phyloP scores from a whole-genome alignment of 768 basidiomycete species.

The Phylloporus arenicola region DNA sequence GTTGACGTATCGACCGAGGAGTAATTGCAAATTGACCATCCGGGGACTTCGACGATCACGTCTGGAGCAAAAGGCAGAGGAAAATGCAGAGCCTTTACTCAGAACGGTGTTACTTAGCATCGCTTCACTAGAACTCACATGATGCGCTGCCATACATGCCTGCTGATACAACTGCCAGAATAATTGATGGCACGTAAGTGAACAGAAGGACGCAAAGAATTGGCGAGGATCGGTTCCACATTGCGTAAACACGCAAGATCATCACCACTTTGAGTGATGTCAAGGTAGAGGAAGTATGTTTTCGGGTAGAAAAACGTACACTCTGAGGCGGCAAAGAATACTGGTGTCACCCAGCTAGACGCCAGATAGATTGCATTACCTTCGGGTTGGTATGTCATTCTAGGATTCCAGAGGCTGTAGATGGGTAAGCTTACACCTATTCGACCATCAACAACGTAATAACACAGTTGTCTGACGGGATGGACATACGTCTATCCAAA shows the following conservation, averaged over 20 bases:
- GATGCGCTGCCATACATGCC: too few relatives aligned
- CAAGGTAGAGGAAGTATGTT: not conserved
- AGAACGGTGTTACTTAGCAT: too few relatives aligned
- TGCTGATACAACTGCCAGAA: too few relatives aligned
- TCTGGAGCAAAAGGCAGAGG: too few relatives aligned
- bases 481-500: not conserved
- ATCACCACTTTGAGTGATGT: slow-evolving; percentile 4
- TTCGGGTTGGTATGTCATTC: too few relatives aligned
- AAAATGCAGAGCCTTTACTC: too few relatives aligned
- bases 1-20: too few relatives aligned
- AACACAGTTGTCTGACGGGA: not conserved
- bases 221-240: slow-evolving; percentile 1
- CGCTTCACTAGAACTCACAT: too few relatives aligned
- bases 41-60: too few relatives aligned
- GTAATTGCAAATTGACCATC: too few relatives aligned
- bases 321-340: slow-evolving; percentile 3
- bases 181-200: not conserved
- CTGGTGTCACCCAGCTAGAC: not conserved
- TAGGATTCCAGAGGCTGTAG: not conserved
- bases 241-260: slow-evolving; percentile 9
- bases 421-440: slow-evolving; percentile 2
- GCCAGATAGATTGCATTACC: not conserved
- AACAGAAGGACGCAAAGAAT: not conserved
- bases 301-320: not conserved
- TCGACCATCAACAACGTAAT: not conserved